Evolutionary conservation across 192 early-diverging fungal species (phyloP), one percentile per base, ranked within the genome.

Genomic region (Rhizoclosmatium sp.): DNA sequence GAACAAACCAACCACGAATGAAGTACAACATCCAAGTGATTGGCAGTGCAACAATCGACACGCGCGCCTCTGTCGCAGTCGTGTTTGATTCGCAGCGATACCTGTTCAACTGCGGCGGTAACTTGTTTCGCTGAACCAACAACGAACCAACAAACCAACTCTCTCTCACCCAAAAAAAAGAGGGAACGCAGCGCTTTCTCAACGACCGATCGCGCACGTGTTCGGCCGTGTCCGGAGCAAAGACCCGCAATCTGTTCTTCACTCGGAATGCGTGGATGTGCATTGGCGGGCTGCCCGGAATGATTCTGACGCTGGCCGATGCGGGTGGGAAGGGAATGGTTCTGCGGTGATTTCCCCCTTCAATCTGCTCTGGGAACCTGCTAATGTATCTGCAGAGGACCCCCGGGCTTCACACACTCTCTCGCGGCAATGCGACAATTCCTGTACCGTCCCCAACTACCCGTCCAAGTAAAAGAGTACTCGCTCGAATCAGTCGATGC

Each of bases 271-370:
- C 94, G 60, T 98, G 96, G 97, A 91, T 92, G 60, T 85, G 86
- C 62, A 82, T 96, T 60, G 97, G 97, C 47, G 97, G 97, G 42
- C 84, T 97, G 44, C 95, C 96, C 42, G 97, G 97, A 40, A 93
- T 99, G 93, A 80, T 99, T 23, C 87, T 99, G 75, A 98, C 95
- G 7, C 76, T 97, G 70, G 90, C 95, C 2, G 95, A 95, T 81
- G 85, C 88, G 0, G 94, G 95, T 10, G 79, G 84, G 51, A 69
- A 85, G 51, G 60, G 80, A 40, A 75, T 96, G 40, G 84, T 82
- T 5, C 44, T 98, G 41, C 10, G 62, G 62, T 69, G 16, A 45
- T 19, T 5, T 4, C 62, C 3, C n/a, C 12, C 12, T 12, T 65
- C 41, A 41, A 39, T 39, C 41, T 2, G 62, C 12, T 65, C 31